Conservation (phyloP, 2,329 filamentous ascomycete genomes). For the Diaporthe humulicola region DNA sequence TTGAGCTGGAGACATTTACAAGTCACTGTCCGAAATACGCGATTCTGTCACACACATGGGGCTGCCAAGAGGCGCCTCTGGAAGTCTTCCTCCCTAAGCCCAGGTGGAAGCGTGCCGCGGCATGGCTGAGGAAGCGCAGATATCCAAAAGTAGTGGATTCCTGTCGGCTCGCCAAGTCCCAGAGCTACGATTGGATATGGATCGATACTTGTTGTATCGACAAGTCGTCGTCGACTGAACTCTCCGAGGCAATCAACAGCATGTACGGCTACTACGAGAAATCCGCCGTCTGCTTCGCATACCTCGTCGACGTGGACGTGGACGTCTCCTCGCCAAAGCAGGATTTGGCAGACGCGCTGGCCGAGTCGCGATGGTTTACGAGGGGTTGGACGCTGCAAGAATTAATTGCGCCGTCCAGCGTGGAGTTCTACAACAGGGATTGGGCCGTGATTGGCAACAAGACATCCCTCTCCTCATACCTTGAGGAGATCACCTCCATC, state of each 20-base stretch:
- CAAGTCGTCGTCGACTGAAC: constrained; percentile 50
- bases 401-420: constrained; percentile 43
- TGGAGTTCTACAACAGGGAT: constrained; percentile 43
- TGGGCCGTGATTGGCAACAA: constrained; percentile 44
- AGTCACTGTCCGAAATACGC: constrained; percentile 48
- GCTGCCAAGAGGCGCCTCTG: constrained; percentile 49
- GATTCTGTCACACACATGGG: constrained; percentile 57
- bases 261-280: constrained; percentile 51
- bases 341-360: neutral
- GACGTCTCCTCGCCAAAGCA: neutral
- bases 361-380: constrained; percentile 35
- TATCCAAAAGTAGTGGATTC: constrained; percentile 51
- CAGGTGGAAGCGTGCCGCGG: constrained; percentile 45
- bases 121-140: constrained; percentile 43
- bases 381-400: constrained; percentile 37
- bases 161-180: constrained; percentile 46
- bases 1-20: constrained; percentile 12
- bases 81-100: constrained; percentile 37
- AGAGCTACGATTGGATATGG: constrained; percentile 50
- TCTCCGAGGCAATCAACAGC: constrained; percentile 53
- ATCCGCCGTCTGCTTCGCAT: constrained; percentile 50
- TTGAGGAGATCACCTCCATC: constrained; percentile 43
- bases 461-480: constrained; percentile 38
- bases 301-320: constrained; percentile 48
- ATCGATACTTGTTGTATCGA: constrained; percentile 56